phyloP scores from a whole-genome alignment of 305 asterid species.

The Fraxinus nigra region DNA sequence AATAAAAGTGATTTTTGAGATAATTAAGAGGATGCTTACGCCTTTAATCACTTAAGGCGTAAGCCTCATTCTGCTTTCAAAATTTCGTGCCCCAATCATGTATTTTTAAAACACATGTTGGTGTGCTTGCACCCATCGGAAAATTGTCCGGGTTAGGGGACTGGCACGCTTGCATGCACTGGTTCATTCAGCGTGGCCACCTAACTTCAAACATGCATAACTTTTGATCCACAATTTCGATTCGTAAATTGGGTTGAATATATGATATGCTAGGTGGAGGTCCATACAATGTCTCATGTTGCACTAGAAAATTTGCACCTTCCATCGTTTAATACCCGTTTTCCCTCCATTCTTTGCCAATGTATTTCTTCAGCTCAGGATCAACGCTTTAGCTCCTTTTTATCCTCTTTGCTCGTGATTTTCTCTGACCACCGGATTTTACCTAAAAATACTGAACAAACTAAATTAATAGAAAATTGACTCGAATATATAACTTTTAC shows the following conservation, averaged over 20 bases:
- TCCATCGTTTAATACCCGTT: background rate
- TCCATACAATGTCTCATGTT: background rate
- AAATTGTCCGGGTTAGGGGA: background rate
- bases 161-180: background rate
- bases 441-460: background rate
- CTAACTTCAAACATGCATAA: background rate
- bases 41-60: background rate
- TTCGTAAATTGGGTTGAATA: background rate
- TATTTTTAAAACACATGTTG: background rate
- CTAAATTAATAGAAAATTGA: background rate
- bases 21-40: background rate
- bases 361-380: background rate
- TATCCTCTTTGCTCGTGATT: background rate
- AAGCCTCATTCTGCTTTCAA: background rate
- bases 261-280: background rate
- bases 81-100: background rate
- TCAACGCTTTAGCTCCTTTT: background rate
- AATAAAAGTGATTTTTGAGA: background rate
- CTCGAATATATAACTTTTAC: background rate
- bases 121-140: background rate
- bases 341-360: background rate
- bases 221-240: background rate
- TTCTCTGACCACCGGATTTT: background rate
- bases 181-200: background rate
- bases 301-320: background rate